A percentile compares a stretch with the other conserved stretches of the same genome.
These are phyloP conservation scores for Aspergillus avenaceus DNA, from an alignment of 495 filamentous ascomycete genomes.

Conservation along the genomic window DNA sequence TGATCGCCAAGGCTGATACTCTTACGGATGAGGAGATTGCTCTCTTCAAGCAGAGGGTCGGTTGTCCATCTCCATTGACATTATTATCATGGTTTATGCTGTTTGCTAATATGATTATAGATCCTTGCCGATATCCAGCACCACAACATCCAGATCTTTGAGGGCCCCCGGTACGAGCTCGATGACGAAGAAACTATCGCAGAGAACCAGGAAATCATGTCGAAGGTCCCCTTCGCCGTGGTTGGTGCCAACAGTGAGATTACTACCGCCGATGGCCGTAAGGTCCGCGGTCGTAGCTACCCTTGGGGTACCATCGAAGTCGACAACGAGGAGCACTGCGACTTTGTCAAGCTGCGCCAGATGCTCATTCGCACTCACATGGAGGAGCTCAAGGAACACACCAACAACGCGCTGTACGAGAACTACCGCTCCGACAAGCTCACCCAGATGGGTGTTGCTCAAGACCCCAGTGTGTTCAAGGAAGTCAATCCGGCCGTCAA, in stretches of 20 bases:
- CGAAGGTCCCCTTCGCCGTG: slow-evolving; percentile 97
- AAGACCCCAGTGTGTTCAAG: slow-evolving; percentile 99
- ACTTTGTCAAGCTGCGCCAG: slow-evolving; percentile 98
- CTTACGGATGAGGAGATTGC: slow-evolving; percentile 94
- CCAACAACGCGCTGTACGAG: slow-evolving; percentile 97
- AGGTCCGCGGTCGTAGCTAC: slow-evolving; percentile 92
- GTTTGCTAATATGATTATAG: slow-evolving; percentile 38
- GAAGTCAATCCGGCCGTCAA: slow-evolving; percentile 99
- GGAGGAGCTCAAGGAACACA: slow-evolving; percentile 99
- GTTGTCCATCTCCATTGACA: slow-evolving; percentile 25
- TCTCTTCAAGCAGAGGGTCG: slow-evolving; percentile 89
- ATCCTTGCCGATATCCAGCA: slow-evolving; percentile 96
- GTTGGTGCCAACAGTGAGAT: slow-evolving; percentile 96
- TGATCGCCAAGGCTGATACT: slow-evolving; percentile 98
- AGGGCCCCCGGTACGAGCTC: slow-evolving; percentile 95
- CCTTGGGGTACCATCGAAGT: slow-evolving; percentile 99
- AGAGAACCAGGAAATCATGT: slow-evolving; percentile 99
- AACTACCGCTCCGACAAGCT: slow-evolving; percentile 99
- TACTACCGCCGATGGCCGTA: slow-evolving; percentile 83
- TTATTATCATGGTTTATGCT: slow-evolving; percentile 1
- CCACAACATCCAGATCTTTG: slow-evolving; percentile 97
- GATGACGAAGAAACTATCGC: slow-evolving; percentile 99
- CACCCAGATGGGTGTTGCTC: slow-evolving; percentile 93
- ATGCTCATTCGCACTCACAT: slow-evolving; percentile 99
- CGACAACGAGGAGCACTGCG: slow-evolving; percentile 99